Evolutionary conservation across 1,139 yeast genomes (phyloP), one percentile per base, ranked within the genome.

Genomic region (Blastobotrys arbuscula): DNA sequence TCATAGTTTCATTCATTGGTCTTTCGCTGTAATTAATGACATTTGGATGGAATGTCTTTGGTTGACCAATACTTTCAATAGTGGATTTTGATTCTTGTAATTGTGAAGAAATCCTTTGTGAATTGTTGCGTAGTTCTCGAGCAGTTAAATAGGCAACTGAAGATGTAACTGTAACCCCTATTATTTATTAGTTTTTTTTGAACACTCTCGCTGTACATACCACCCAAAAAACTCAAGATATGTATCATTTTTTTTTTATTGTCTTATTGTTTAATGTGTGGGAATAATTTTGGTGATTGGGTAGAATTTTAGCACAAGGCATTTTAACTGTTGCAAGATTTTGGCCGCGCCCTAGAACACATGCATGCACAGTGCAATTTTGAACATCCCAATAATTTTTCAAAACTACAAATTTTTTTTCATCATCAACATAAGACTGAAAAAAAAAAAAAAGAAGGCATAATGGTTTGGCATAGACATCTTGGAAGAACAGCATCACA

Each of bases 151-250:
- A 84, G 1, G 85, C 77, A 20, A 81, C 63, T 2, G 86, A 75
- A 0, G 87, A 75, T 6, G 90, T 79, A 44, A 83, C 71, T 30
- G 83, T 71, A 2, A 81, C 81, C 33, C 95, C 88, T 55, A 72
- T 10, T n/a, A 15, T 19, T 36, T 37, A 18, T 20, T 42, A 23
- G 23, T 15, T 15, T 12, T 12, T 13, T 34, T 16, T 23, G 35
- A 20, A 28, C n/a, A 12, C 13, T n/a, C 1, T 6, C 10, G 50
- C 3, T 24, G 8, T n/a, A 54, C 71, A 39, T 54, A 68, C 75
- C 81, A 7, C 78, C 83, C 36, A 85, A 67, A 56, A 84, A 80
- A 1, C 94, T 92, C 55, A 79, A 81, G 51, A 81, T 73, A 67
- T 88, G 76, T 45, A 87, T 84, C 65, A 69, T 46, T 30, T 31